These are phyloP conservation scores for Xylariales sp. DNA, from an alignment of 2,329 filamentous ascomycete species.

Conservation along the genomic window DNA sequence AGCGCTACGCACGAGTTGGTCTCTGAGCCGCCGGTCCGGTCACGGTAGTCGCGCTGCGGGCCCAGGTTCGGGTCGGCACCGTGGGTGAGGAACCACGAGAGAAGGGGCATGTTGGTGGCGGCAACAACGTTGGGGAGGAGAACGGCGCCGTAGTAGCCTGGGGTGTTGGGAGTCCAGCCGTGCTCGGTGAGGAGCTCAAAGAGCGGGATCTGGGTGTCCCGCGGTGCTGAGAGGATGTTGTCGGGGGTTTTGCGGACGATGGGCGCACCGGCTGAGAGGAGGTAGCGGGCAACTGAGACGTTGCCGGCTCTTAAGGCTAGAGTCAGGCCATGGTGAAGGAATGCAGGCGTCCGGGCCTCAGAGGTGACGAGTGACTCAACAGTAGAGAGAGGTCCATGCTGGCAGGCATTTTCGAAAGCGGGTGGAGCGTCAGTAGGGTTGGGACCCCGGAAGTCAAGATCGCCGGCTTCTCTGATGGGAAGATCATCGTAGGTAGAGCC, in stretches of 20 bases:
- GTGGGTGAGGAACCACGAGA: background rate
- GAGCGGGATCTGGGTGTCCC: too few relatives aligned
- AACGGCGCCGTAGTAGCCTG: too few relatives aligned
- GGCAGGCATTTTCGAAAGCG: too few relatives aligned
- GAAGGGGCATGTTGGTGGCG: background rate
- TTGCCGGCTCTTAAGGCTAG: background rate
- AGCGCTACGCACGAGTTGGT: background rate
- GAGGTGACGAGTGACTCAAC: background rate
- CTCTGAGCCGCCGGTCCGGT: background rate
- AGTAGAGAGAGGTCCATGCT: background rate
- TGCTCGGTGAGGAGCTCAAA: too few relatives aligned
- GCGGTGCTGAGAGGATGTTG: too few relatives aligned
- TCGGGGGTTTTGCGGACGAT: too few relatives aligned
- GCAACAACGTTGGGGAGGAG: too few relatives aligned
- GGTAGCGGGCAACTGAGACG: background rate
- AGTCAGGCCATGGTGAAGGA: background rate
- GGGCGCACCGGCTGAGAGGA: too few relatives aligned
- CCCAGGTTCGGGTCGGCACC: background rate
- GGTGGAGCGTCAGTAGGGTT: too few relatives aligned
- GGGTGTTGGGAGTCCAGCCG: too few relatives aligned
- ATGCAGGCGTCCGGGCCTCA: background rate
- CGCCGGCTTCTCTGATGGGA: background rate
- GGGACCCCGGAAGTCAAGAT: background rate
- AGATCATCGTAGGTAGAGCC: background rate
- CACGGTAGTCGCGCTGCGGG: background rate